Evolutionary conservation across 371 early-diverging fungal genomes (phyloP).

Genomic region (Haplosporangium sp.): DNA sequence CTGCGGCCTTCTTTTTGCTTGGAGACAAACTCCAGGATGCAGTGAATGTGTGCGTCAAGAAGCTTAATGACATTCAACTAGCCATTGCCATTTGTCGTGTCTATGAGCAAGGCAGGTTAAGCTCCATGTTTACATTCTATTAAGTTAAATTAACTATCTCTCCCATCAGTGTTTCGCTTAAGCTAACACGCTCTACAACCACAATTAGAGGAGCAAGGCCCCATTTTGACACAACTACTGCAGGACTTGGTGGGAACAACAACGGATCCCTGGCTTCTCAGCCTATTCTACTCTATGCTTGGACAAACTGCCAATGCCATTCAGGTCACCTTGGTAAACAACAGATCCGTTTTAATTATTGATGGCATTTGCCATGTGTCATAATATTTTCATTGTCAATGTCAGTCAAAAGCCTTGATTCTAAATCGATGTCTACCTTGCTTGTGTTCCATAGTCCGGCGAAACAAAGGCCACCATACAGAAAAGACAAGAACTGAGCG

Average conservation of each 20-base stretch:
- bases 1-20: conserved; percentile 95
- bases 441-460: conserved; percentile 8
- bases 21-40: conserved; percentile 91
- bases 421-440: no score
- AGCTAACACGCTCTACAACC: background rate
- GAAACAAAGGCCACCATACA: background rate
- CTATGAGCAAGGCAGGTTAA: conserved; percentile 78
- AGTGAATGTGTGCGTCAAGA: conserved; percentile 88
- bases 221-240: conserved; percentile 57
- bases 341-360: no score
- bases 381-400: background rate
- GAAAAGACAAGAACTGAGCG: background rate
- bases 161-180: no score
- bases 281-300: conserved; percentile 72
- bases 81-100: conserved; percentile 91
- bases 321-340: conserved; percentile 68
- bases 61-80: conserved; percentile 90
- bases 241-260: conserved; percentile 56
- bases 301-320: conserved; percentile 73
- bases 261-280: conserved; percentile 83
- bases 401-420: no score
- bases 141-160: background rate
- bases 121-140: background rate
- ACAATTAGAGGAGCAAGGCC: conserved; percentile 56
- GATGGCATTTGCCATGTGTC: background rate